Percentiles rank a stretch among this genome's conserved stretches.
Conservation (phyloP, 768 basidiomycete species). For the Gloeophyllum trabeum region DNA sequence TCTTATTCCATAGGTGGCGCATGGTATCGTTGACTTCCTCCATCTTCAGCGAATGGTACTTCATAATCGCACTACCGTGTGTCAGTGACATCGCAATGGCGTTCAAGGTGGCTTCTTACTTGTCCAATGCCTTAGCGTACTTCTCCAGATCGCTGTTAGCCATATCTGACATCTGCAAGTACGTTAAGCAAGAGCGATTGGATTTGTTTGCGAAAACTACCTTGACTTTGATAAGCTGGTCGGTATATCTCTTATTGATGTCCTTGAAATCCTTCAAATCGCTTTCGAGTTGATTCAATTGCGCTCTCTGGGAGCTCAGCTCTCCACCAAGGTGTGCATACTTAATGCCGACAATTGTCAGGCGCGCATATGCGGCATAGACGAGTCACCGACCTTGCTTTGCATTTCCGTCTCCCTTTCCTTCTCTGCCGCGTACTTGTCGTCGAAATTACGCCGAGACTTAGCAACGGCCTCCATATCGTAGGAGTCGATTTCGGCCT, state of each 20-base stretch:
- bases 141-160: slow-evolving; percentile 96
- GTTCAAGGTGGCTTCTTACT: slow-evolving; percentile 35
- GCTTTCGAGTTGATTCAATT: slow-evolving; percentile 49
- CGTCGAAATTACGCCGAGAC: slow-evolving; percentile 76
- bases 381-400: slow-evolving; percentile 37
- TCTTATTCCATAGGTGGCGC: slow-evolving; percentile 96
- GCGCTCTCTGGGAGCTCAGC: slow-evolving; percentile 58
- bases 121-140: slow-evolving; percentile 94
- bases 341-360: slow-evolving; percentile 23
- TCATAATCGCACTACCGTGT: slow-evolving; percentile 97
- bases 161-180: slow-evolving; percentile 84
- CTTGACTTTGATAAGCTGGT: slow-evolving; percentile 92
- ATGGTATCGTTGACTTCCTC: slow-evolving; percentile 98
- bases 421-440: slow-evolving; percentile 63
- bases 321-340: slow-evolving; percentile 79
- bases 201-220: slow-evolving; percentile 24
- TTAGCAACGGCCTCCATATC: slow-evolving; percentile 84
- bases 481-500: slow-evolving; percentile 58
- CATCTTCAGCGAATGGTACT: slow-evolving; percentile 96
- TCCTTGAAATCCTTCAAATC: slow-evolving; percentile 84
- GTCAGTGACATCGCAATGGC: slow-evolving; percentile 6
- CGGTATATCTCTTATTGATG: slow-evolving; percentile 74
- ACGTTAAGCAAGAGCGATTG: not conserved
- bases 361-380: slow-evolving; percentile 2
- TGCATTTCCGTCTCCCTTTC: slow-evolving; percentile 63